Evolutionary conservation across 345 rosid species (phyloP), one percentile per base, ranked within the genome.

Genomic region (Leavenworthia alabamica): DNA sequence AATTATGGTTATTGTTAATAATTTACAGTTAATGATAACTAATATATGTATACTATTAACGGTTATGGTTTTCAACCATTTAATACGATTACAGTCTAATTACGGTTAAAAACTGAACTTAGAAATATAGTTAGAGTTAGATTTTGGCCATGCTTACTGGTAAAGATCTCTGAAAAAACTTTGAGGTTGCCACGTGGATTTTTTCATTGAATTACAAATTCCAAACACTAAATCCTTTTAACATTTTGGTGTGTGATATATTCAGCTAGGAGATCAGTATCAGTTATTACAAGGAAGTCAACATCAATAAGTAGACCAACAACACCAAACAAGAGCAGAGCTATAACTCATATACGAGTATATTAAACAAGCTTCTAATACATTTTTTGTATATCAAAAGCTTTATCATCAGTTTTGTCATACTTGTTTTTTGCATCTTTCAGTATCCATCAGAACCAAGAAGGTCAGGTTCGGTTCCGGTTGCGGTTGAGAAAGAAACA

Each of bases 401-500:
- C 26, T 23, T 4, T 23, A 23, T 23, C 27, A 61, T 36, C 55
- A 26, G n/a, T 3, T 51, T 23, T 42, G 7, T 15, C 20, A 37
- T 27, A 8, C 2, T 8, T 19, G 36, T 33, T 7, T 45, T 69
- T 39, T 63, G 40, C 45, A 11, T 55, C 9, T 46, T 48, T 8
- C 82, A 91, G 96, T 85, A 83, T 50, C 93, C 89, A 15, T 88
- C 89, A 2, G 93, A 86, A 69, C 95, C 96, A 11, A 78, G 90
- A 54, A 84, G 86, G 72, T 92, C 95, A 2, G 75, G 82, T 65
- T 88, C 95, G 4, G 83, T 81, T 82, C 80, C 82, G 1, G 56
- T 82, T 17, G 84, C 73, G 8, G 63, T 84, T 0, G 89, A 80
- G 40, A 80, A 77, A 73, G 86, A 81, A 20, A 27, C 64, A 14